These are phyloP conservation scores for Excoecaria agallocha DNA, from an alignment of 345 rosid genomes.

Conservation along the genomic window DNA sequence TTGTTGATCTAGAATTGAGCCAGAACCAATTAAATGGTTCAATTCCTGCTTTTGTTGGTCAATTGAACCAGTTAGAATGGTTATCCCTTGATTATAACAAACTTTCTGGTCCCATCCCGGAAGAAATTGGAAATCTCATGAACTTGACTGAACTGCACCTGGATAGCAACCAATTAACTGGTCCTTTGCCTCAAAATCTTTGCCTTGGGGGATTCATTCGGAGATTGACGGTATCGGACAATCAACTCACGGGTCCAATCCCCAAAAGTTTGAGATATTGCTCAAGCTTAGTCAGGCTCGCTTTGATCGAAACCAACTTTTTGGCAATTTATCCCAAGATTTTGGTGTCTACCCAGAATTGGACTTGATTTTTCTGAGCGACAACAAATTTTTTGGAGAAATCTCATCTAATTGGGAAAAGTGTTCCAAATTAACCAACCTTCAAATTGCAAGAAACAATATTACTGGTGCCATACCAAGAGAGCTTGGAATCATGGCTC, in stretches of 20 bases:
- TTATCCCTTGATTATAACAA: not conserved
- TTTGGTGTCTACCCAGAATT: constrained; percentile 37
- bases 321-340: constrained; percentile 22
- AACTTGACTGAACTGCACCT: not conserved
- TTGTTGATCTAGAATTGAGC: not conserved
- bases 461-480: constrained; percentile 33
- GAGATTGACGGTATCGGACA: not conserved
- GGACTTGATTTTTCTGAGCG: constrained; percentile 11
- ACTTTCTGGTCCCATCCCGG: constrained; percentile 28
- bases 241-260: constrained; percentile 24
- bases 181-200: constrained; percentile 21
- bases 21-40: constrained; percentile 8
- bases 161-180: constrained; percentile 17
- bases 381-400: constrained; percentile 29
- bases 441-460: constrained; percentile 22
- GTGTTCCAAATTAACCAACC: constrained; percentile 1
- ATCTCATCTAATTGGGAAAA: constrained; percentile 20
- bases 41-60: constrained; percentile 1
- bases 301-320: constrained; percentile 28
- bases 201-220: constrained; percentile 15
- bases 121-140: constrained; percentile 4
- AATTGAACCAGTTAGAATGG: not conserved
- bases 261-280: constrained; percentile 37
- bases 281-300: constrained; percentile 23
- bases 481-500: constrained; percentile 23